Evolutionary conservation across 176 grass and related monocot species (phyloP).

Genomic region (maize (Zea mays)): Zm-B73-REFERENCE-NAM-5.0 NC_050096.1:297822501-297823000

Average conservation of each 20-base stretch:
- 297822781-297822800: background rate
- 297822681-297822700: too few species aligned
- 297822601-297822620: background rate
- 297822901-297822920: too few species aligned
- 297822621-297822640: background rate
- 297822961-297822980: too few species aligned
- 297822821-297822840: too few species aligned
- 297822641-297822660: background rate
- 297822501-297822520: too few species aligned
- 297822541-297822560: conserved; percentile 11
- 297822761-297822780: background rate
- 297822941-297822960: too few species aligned
- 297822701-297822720: background rate
- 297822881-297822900: too few species aligned
- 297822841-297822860: too few species aligned
- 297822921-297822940: too few species aligned
- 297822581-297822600: too few species aligned
- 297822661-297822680: background rate
- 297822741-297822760: background rate
- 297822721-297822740: conserved; percentile 16
- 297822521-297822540: background rate
- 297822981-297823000: too few species aligned
- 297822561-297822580: conserved; percentile 33
- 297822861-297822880: too few species aligned
- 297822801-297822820: background rate